Conservation (phyloP, 2,329 filamentous ascomycete genomes). For the Colletotrichum sp. region DNA sequence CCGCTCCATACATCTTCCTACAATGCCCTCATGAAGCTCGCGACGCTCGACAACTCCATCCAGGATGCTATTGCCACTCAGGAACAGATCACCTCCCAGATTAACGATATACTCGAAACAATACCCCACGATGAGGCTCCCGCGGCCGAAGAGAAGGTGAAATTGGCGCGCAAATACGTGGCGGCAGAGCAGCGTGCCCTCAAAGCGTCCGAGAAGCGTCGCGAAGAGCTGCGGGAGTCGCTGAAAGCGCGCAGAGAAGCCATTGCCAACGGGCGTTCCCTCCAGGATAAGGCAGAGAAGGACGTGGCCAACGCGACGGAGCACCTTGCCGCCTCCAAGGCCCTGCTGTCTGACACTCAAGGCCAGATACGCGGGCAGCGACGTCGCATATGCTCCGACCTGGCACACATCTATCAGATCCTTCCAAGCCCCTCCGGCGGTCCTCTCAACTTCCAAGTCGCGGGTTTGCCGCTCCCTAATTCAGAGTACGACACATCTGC, state of each 20-base stretch:
- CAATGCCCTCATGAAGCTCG: conserved; percentile 84
- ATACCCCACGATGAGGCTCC: conserved; percentile 48
- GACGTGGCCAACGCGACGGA: conserved; percentile 67
- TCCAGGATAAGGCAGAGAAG: conserved; percentile 62
- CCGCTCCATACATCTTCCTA: conserved; percentile 76
- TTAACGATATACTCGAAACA: conserved; percentile 62
- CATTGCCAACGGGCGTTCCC: conserved; percentile 67
- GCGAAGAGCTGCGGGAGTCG: conserved; percentile 71
- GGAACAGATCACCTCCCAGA: conserved; percentile 77
- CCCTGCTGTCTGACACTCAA: conserved; percentile 59
- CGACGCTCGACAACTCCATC: conserved; percentile 88
- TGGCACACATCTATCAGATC: conserved; percentile 82
- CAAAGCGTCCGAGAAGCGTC: conserved; percentile 63
- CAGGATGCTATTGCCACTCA: conserved; percentile 86
- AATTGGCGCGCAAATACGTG: conserved; percentile 59
- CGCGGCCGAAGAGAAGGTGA: conserved; percentile 54
- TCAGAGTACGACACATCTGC: conserved; percentile 68
- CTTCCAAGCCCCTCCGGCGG: conserved; percentile 60
- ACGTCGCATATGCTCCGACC: conserved; percentile 84
- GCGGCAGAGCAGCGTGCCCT: conserved; percentile 70
- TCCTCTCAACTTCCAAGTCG: conserved; percentile 84
- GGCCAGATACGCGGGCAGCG: conserved; percentile 84
- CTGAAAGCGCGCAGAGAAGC: conserved; percentile 69
- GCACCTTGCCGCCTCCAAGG: conserved; percentile 61
- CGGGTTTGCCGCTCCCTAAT: conserved; percentile 79